These are phyloP conservation scores for Mrakia frigida DNA, from an alignment of 768 basidiomycete genomes.

Conservation along the genomic window DNA sequence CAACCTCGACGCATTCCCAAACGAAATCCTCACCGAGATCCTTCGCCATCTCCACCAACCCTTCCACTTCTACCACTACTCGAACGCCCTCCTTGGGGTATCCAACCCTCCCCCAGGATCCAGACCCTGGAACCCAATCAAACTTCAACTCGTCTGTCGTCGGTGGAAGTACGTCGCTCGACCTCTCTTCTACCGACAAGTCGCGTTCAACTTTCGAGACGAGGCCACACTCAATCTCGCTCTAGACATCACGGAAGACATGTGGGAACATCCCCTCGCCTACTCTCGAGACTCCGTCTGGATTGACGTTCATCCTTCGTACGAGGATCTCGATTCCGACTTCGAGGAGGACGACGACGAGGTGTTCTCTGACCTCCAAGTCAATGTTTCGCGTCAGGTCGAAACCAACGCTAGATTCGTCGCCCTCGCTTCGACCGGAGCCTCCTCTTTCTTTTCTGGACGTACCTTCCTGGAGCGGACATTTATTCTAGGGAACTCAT, in stretches of 20 bases:
- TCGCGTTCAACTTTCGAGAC: neutral
- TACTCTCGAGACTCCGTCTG: neutral
- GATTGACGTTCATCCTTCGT: neutral
- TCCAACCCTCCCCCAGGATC: neutral
- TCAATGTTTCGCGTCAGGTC: too few species aligned
- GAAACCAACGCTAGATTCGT: too few species aligned
- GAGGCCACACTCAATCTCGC: neutral
- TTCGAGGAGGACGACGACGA: too few species aligned
- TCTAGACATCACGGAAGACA: neutral
- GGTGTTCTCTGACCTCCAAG: too few species aligned
- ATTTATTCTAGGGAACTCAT: too few species aligned
- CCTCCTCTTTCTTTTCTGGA: too few species aligned
- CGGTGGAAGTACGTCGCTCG: neutral
- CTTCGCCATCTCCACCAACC: conserved; percentile 1
- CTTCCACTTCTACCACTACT: conserved; percentile 4
- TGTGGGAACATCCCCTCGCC: neutral
- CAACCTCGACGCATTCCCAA: neutral
- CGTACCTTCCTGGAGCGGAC: too few species aligned
- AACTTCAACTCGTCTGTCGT: neutral
- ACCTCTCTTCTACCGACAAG: neutral
- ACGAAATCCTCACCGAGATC: neutral
- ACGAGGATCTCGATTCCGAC: too few species aligned
- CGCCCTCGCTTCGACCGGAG: too few species aligned
- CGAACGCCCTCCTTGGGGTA: neutral
- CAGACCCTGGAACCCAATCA: neutral